Percentiles rank a stretch among this genome's conserved stretches.
These are phyloP conservation scores for Cladophialophora bantiana DNA, from an alignment of 2,329 filamentous ascomycete species.

Conservation along the genomic window DNA sequence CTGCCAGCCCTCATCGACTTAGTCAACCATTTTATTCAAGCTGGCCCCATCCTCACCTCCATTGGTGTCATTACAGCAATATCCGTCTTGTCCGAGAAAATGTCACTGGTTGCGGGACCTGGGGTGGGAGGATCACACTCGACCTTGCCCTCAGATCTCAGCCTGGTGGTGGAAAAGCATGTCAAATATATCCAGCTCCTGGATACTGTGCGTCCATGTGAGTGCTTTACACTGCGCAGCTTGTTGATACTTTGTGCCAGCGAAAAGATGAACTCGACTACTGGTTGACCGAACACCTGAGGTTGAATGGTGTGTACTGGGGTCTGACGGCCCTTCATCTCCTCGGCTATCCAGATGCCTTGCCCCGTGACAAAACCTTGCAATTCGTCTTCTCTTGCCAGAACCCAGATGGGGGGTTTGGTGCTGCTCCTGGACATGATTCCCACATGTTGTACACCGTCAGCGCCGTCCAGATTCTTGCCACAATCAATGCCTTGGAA, in stretches of 20 bases:
- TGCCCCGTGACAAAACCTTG: conserved; percentile 81
- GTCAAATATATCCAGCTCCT: conserved; percentile 92
- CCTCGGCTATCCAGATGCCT: conserved; percentile 77
- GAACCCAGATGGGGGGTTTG: conserved; percentile 87
- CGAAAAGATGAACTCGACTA: conserved; percentile 95
- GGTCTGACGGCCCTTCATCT: conserved; percentile 88
- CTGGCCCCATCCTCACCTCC: conserved; percentile 5
- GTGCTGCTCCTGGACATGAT: conserved; percentile 91
- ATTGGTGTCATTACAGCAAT: not conserved
- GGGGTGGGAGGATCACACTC: conserved; percentile 56
- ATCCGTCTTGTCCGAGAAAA: conserved; percentile 42
- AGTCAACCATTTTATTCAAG: not conserved
- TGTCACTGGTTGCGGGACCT: conserved; percentile 68
- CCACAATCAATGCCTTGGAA: conserved; percentile 81
- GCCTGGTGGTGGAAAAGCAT: conserved; percentile 70
- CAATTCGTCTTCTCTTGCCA: conserved; percentile 96
- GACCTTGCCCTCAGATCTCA: conserved; percentile 52
- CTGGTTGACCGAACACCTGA: conserved; percentile 95
- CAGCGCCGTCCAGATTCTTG: conserved; percentile 91
- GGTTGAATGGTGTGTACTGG: conserved; percentile 96
- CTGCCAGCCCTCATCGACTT: not conserved
- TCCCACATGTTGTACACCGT: conserved; percentile 96
- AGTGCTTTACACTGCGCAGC: conserved; percentile 30
- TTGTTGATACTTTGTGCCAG: conserved; percentile 57
- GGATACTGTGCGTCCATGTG: conserved; percentile 70